phyloP scores from a whole-genome alignment of 768 basidiomycete genomes.

The Termitomyces sp. region DNA sequence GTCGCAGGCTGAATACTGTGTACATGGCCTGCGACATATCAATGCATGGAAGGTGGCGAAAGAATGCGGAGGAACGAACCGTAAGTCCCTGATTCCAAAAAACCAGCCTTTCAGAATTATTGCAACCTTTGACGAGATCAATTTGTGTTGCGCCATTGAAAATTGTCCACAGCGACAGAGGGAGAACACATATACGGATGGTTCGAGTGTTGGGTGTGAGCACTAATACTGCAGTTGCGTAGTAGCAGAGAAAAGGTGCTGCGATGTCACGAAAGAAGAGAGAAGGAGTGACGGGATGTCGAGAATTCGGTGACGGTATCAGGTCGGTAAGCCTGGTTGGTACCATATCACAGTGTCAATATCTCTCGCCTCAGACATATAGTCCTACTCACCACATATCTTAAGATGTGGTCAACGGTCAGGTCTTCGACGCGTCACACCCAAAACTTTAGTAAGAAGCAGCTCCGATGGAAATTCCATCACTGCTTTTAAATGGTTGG shows the following conservation, averaged over 20 bases:
- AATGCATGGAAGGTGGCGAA: neutral
- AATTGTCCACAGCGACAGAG: conserved; percentile 43
- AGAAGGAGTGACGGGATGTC: conserved; percentile 33
- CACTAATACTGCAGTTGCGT: conserved; percentile 52
- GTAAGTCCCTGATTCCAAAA: conserved; percentile 46
- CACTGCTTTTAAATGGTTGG: neutral
- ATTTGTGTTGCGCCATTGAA: conserved; percentile 43
- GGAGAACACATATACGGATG: conserved; percentile 47
- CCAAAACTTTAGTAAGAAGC: neutral
- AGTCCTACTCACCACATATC: conserved; percentile 18
- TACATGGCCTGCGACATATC: conserved; percentile 33
- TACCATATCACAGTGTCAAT: neutral
- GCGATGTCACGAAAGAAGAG: conserved; percentile 36
- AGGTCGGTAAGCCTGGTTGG: conserved; percentile 24
- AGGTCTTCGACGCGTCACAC: neutral
- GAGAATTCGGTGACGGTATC: conserved; percentile 28
- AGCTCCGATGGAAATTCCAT: neutral
- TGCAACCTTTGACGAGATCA: conserved; percentile 35
- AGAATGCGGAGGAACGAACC: conserved; percentile 28
- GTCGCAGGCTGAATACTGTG: conserved; percentile 34
- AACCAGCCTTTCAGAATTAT: conserved; percentile 30
- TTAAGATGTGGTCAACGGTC: neutral
- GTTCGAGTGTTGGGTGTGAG: conserved; percentile 42
- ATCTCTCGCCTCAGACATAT: neutral
- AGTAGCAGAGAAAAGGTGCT: conserved; percentile 45